phyloP scores from a whole-genome alignment of 2,329 filamentous ascomycete species.

The Beauveria pseudobassiana region DNA sequence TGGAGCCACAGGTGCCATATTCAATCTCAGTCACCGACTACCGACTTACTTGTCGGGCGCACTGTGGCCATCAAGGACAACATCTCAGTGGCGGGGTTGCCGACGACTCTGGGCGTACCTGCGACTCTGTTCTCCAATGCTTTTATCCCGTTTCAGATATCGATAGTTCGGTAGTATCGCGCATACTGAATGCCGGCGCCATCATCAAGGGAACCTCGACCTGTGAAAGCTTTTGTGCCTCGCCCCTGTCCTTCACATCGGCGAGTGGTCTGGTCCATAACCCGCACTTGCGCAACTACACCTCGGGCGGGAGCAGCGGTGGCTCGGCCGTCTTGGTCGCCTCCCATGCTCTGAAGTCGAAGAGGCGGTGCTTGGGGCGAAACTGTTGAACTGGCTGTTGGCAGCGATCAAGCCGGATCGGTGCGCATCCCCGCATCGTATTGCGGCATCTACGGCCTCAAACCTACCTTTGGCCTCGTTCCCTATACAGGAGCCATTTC shows the following conservation, averaged over 20 bases:
- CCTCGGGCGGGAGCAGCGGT: neutral
- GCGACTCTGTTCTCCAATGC: neutral
- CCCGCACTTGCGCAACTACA: neutral
- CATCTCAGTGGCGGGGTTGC: slow-evolving; percentile 21
- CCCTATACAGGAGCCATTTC: slow-evolving; percentile 36
- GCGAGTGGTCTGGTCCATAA: slow-evolving; percentile 21
- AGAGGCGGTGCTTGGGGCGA: slow-evolving; percentile 8
- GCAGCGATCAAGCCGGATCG: slow-evolving; percentile 25
- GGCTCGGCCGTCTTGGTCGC: neutral
- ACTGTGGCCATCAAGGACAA: slow-evolving; percentile 24
- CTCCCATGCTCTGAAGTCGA: neutral
- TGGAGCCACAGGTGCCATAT: neutral
- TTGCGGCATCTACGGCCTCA: slow-evolving; percentile 28
- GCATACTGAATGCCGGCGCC: slow-evolving; percentile 20
- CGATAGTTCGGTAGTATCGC: slow-evolving; percentile 17
- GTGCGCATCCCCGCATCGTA: slow-evolving; percentile 24
- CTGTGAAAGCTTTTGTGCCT: slow-evolving; percentile 24
- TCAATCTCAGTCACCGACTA: neutral
- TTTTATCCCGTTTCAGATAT: slow-evolving; percentile 5
- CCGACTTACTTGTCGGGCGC: slow-evolving; percentile 12
- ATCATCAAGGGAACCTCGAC: slow-evolving; percentile 20
- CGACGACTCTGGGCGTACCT: slow-evolving; percentile 18
- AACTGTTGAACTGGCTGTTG: slow-evolving; percentile 21
- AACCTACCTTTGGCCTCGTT: slow-evolving; percentile 33
- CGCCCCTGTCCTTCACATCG: slow-evolving; percentile 21